A percentile compares a stretch with the other conserved stretches of the same genome.
These are phyloP conservation scores for Vanrija sp. DNA, from an alignment of 1,284 basidiomycete genomes.

Conservation along the genomic window DNA sequence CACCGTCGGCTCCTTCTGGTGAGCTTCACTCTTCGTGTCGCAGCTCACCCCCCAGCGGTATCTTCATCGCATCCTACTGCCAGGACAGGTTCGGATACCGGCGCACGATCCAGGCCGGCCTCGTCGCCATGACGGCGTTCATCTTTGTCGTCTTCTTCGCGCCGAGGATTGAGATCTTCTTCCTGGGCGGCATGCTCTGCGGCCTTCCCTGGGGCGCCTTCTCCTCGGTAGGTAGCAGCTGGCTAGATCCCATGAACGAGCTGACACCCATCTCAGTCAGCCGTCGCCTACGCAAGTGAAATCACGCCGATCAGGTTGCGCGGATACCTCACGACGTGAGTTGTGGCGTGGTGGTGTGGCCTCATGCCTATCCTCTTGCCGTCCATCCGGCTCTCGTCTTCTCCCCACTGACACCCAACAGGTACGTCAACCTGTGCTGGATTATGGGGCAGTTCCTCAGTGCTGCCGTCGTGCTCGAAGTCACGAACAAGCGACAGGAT, in stretches of 20 bases:
- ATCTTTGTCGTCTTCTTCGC: constrained; percentile 44
- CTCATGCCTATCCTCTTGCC: too few species aligned
- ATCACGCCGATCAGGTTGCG: constrained; percentile 30
- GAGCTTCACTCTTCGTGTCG: constrained; percentile 1
- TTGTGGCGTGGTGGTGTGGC: too few species aligned
- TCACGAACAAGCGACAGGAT: not conserved
- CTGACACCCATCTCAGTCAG: not conserved
- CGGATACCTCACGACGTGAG: constrained; percentile 31
- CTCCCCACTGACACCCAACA: not conserved
- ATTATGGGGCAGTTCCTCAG: constrained; percentile 20
- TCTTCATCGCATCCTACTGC: constrained; percentile 14
- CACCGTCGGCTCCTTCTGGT: constrained; percentile 3
- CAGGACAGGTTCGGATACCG: constrained; percentile 18
- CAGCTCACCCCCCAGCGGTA: constrained; percentile 10
- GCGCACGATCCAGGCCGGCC: constrained; percentile 12
- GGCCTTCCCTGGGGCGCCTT: constrained; percentile 49
- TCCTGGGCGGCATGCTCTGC: constrained; percentile 15
- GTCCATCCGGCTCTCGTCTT: not conserved
- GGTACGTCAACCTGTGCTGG: constrained; percentile 47
- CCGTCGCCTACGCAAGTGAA: constrained; percentile 34
- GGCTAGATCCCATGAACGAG: too few species aligned
- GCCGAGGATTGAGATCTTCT: constrained; percentile 6
- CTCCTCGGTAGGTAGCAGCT: constrained; percentile 24
- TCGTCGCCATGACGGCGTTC: constrained; percentile 28
- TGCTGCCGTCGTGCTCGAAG: not conserved